phyloP scores from a whole-genome alignment of 176 grass and related monocot genomes.

The Ensete glaucum region DNA sequence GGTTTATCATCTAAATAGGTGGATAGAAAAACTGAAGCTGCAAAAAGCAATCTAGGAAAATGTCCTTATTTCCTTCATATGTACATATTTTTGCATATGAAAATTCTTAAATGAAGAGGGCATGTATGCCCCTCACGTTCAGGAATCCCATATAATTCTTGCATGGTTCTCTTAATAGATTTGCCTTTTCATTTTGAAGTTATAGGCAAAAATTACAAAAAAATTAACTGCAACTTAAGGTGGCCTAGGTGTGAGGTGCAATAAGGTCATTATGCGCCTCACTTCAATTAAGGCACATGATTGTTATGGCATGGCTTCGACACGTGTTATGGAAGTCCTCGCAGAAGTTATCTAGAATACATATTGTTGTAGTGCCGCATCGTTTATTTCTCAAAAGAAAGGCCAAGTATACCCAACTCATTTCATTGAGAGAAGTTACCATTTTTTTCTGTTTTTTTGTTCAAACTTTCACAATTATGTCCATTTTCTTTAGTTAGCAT shows the following conservation, averaged over 20 bases:
- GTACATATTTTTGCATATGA: background rate
- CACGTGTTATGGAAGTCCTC: background rate
- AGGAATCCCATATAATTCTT: background rate
- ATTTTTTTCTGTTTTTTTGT: too few relatives aligned
- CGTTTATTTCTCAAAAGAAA: background rate
- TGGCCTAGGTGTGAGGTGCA: too few relatives aligned
- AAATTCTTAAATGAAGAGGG: background rate
- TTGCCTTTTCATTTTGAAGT: background rate
- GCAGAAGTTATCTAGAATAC: too few relatives aligned
- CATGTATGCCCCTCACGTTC: background rate
- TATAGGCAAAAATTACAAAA: background rate
- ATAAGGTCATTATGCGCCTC: too few relatives aligned
- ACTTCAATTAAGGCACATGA: too few relatives aligned
- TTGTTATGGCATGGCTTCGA: background rate
- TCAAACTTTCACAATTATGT: too few relatives aligned
- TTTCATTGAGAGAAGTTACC: too few relatives aligned
- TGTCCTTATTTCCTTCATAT: background rate
- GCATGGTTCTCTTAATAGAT: background rate
- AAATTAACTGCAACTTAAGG: background rate
- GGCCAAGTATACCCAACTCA: background rate
- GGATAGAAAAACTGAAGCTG: background rate
- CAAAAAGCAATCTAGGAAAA: background rate
- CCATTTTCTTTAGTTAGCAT: too few relatives aligned
- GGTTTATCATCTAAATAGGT: background rate
- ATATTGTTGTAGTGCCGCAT: background rate